A percentile compares a stretch with the other conserved stretches of the same genome.
phyloP scores from a whole-genome alignment of 768 basidiomycete species.

The Hemileccinum rubropunctum region DNA sequence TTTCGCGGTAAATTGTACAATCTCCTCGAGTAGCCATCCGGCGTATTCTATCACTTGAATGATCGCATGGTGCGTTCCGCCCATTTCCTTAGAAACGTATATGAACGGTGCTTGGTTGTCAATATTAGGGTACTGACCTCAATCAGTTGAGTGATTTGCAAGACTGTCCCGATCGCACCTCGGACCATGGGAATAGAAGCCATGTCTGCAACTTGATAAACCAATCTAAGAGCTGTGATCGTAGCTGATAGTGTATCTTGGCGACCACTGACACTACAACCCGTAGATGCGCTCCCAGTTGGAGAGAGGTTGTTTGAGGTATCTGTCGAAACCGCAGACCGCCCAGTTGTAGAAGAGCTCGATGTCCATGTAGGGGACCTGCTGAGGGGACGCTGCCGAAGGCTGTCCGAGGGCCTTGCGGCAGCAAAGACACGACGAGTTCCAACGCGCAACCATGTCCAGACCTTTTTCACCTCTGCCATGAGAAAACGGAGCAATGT shows the following conservation, averaged over 20 bases:
- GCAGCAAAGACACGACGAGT: background rate
- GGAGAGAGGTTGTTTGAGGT: conserved; percentile 1
- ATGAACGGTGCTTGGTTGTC: background rate
- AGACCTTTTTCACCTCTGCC: conserved; percentile 5
- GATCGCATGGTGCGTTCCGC: conserved; percentile 13
- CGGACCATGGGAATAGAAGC: background rate
- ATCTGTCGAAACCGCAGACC: background rate
- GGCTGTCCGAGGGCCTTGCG: background rate
- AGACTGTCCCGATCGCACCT: conserved; percentile 7
- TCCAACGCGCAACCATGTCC: background rate
- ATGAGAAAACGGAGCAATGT: conserved; percentile 9
- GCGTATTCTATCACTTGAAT: conserved; percentile 11
- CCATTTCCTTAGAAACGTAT: conserved; percentile 7
- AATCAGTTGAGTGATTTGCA: conserved; percentile 7
- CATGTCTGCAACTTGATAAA: conserved; percentile 8
- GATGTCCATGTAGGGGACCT: background rate
- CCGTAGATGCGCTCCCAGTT: background rate
- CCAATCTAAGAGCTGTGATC: conserved; percentile 7
- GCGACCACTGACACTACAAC: background rate
- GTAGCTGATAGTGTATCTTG: background rate
- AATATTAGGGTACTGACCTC: conserved; percentile 1
- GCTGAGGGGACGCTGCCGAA: background rate
- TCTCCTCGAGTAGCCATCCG: conserved; percentile 14
- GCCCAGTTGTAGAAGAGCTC: background rate
- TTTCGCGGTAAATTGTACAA: background rate